A percentile compares a stretch with the other conserved stretches of the same genome.
phyloP scores from a whole-genome alignment of 306 rosid species.

The Lathyrus sativus region DNA sequence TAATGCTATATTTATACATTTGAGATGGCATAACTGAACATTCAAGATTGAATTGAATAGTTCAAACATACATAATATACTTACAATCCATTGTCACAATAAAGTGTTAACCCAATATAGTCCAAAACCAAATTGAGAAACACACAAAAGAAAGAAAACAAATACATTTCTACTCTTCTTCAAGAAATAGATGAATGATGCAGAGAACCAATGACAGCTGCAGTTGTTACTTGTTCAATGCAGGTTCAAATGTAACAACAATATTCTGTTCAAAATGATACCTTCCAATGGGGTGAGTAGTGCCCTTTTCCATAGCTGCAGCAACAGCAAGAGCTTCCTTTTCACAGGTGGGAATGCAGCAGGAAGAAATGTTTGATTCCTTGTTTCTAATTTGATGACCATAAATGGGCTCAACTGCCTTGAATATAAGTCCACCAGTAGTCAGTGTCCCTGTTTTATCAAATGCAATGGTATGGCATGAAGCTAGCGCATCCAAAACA shows the following conservation, averaged over 20 bases:
- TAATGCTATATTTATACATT: conserved; percentile 26
- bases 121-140: conserved; percentile 12
- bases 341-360: conserved; percentile 93
- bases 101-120: conserved; percentile 10
- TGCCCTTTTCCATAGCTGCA: conserved; percentile 98
- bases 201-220: conserved; percentile 13
- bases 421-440: conserved; percentile 87
- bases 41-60: conserved; percentile 27
- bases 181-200: conserved; percentile 22
- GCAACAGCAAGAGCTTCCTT: conserved; percentile 99
- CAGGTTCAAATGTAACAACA: conserved; percentile 27
- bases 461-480: conserved; percentile 91
- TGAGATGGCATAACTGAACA: conserved; percentile 13
- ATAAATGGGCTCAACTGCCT: conserved; percentile 92
- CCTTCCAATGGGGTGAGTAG: conserved; percentile 99
- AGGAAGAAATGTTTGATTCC: conserved; percentile 53
- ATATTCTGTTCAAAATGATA: conserved; percentile 42
- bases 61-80: conserved; percentile 7
- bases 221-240: conserved; percentile 13
- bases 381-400: conserved; percentile 59
- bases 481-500: conserved; percentile 91
- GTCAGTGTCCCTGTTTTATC: conserved; percentile 98
- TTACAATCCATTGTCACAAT: conserved; percentile 8
- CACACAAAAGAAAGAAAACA: conserved; percentile 17
- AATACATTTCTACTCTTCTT: not conserved